These are phyloP conservation scores for Ceratobasidium sp. DNA, from an alignment of 1,284 basidiomycete species.

Conservation along the genomic window DNA sequence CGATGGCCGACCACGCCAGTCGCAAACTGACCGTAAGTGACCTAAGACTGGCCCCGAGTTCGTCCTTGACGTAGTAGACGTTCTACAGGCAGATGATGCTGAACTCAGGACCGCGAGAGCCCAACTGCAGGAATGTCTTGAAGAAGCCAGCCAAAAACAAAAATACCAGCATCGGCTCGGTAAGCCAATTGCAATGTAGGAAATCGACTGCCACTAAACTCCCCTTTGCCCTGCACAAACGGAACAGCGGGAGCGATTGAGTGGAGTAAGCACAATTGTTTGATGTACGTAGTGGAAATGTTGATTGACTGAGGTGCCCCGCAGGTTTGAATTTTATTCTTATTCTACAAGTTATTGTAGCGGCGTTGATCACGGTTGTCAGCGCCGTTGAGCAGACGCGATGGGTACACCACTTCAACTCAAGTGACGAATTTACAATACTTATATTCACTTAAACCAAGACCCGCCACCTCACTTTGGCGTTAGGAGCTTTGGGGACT, in stretches of 20 bases:
- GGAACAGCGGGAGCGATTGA: slow-evolving; percentile 5
- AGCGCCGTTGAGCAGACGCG: not conserved
- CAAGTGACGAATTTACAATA: not conserved
- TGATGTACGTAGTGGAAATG: not conserved
- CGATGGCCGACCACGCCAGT: too few species aligned
- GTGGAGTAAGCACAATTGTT: not conserved
- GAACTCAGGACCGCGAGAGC: too few species aligned
- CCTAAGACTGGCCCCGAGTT: too few species aligned
- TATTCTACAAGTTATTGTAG: slow-evolving; percentile 8
- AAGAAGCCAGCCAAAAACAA: not conserved
- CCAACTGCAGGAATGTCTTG: not conserved
- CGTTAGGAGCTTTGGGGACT: slow-evolving; percentile 11
- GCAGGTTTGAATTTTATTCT: slow-evolving; percentile 27
- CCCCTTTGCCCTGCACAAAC: too few species aligned
- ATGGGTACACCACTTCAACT: not conserved
- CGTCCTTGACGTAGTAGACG: too few species aligned
- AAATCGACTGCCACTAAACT: too few species aligned
- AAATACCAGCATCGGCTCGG: slow-evolving; percentile 23
- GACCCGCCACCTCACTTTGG: not conserved
- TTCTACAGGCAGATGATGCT: too few species aligned
- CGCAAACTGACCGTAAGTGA: too few species aligned
- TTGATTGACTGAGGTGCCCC: not conserved
- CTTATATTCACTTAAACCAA: not conserved
- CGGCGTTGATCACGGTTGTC: slow-evolving; percentile 15
- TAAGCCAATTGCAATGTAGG: not conserved